Percentiles rank a stretch among this genome's conserved stretches.
Evolutionary conservation across 768 basidiomycete species (phyloP).

Genomic region (Mrakia hoshinonis): DNA sequence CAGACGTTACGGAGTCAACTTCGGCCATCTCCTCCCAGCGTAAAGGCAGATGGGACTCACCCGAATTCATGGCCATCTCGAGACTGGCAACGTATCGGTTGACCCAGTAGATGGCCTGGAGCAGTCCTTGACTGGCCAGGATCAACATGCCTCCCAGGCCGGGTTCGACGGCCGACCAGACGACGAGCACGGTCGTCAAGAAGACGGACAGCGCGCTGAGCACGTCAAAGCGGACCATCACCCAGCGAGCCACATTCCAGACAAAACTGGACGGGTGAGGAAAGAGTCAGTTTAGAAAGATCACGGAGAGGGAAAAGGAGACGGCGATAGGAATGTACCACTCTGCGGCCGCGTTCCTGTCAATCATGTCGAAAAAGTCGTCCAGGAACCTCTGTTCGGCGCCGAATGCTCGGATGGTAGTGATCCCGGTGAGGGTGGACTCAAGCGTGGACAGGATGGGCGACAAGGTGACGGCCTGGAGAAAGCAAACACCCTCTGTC

Average conservation of each 20-base stretch:
- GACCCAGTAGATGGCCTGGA: no score
- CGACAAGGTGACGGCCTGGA: conserved; percentile 74
- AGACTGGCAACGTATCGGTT: no score
- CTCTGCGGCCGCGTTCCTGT: conserved; percentile 42
- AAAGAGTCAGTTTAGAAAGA: no score
- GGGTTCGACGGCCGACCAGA: conserved; percentile 51
- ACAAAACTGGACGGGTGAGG: no score
- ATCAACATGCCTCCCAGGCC: no score
- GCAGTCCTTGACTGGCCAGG: no score
- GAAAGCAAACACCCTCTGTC: no score
- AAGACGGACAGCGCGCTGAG: conserved; percentile 69
- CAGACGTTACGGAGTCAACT: no score
- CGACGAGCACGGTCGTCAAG: conserved; percentile 64
- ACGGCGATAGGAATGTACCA: conserved; percentile 74
- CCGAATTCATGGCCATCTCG: no score
- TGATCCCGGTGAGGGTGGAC: conserved; percentile 67
- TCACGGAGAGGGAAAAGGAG: no score
- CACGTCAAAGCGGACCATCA: conserved; percentile 59
- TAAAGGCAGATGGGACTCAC: no score
- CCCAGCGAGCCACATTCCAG: no score
- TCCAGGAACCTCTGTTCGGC: conserved; percentile 70
- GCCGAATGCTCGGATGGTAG: conserved; percentile 86
- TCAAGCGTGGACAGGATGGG: conserved; percentile 64
- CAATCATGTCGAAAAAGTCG: conserved; percentile 54
- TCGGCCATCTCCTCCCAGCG: conserved; percentile 40